Base-by-base conservation (phyloP, 2,329 filamentous ascomycete species). In the Trichoderma oligosporum region DNA sequence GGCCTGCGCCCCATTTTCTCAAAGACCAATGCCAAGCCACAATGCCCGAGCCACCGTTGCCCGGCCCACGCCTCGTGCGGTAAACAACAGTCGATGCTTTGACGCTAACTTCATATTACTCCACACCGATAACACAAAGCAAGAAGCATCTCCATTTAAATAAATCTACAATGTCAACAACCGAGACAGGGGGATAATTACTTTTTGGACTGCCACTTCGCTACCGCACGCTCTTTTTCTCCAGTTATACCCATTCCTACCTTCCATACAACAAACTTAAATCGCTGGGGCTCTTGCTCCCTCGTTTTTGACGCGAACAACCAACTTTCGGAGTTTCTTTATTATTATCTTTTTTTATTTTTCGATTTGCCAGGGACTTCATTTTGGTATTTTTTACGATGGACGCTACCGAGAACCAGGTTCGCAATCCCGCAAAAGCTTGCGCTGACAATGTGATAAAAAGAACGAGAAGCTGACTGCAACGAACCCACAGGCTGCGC, bases 321-420 rank as follows among this genome's bases (percentile, higher is more conserved):
- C 24, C 52, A 16, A 38, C 41, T 31, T n/a, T 36, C 18, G 45
- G n/a, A 16, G 31, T 27, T 35, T 54, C n/a, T 31, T 36, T 38
- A 18, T 46, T 45, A 8, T 39, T 51, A 27, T 38, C 29, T 51
- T 38, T 29, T 29, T 16, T 39, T 27, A 29, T 41, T 14, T 6
- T 25, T 45, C 46, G 39, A 31, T 29, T 52, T 39, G 39, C 7
- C 16, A 46, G 11, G 14, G 12, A 16, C 24, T 41, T 52, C 55
- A 58, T 60, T 61, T 61, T 62, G 56, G 53, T 61, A 60, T 48
- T 44, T 58, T 54, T 47, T 62, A 60, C 69, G 59, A 73, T 73
- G 70, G 69, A 71, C 16, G 59, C 53, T 33, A 57, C 68, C 14
- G 70, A 72, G 56, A 68, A 66, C 45, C 63, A 68, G 56, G 70